Evolutionary conservation across 1,139 yeast species (phyloP), one percentile per base, ranked within the genome.

Genomic region (Taiozyma sp.): DNA sequence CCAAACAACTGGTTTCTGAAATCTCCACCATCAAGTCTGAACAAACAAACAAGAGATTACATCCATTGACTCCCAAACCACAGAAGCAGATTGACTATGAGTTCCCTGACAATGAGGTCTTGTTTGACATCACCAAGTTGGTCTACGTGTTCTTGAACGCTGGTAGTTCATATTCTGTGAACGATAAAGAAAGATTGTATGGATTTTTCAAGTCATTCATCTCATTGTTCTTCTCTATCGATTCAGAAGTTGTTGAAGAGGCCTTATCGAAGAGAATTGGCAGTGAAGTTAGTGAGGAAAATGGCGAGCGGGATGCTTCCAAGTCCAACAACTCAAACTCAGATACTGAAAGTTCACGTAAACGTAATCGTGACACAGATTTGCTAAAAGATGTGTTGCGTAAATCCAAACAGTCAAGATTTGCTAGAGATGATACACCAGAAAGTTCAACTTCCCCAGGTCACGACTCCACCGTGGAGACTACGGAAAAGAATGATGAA

Each of bases 1-100:
- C 96, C 8, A 90, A 93, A 62, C 96, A 91, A 61, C 74, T 93
- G 60, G 84, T 93, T 8, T 85, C 96, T 57, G 99, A 93, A 67
- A 88, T 95, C 51, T 87, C 95, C 57, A 89, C 97, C 3, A 87
- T 92, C 42, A 91, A 92, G 68, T 87, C 90, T 44, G 98, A 93
- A 64, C 98, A 93, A 68, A 62, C 66, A 6, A 80, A 79, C 51
- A 83, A 90, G 69, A 78, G 96, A 64, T 74, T 88, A 54, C 92
- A 88, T 64, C 96, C 97, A 46, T 77, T 90, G 62, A 86, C 95
- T 43, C 96, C 97, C 16, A 85, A 81, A 59, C 88, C 96, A 10
- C 86, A 85, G 65, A 86, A 87, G 53, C 97, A 93, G 68, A 76
- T 93, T 56, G 79, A 79, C 53, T 91, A 83, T 64, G 71, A 71